Evolutionary conservation across 306 rosid genomes (phyloP).

Genomic region (Vigna nakashimae): DNA sequence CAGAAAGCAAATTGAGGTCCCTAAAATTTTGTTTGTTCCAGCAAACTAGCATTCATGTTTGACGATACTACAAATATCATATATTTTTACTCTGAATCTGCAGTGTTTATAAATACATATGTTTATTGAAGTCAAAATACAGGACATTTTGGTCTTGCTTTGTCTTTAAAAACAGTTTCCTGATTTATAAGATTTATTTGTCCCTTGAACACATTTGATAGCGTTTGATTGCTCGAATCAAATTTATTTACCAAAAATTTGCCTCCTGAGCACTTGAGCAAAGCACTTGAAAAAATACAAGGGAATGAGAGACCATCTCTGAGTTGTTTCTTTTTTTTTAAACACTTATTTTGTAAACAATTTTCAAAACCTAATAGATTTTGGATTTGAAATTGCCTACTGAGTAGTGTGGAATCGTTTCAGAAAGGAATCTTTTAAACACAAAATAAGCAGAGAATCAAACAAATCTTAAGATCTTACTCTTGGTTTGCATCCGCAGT

Average conservation of each 20-base stretch:
- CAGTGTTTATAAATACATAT: neutral
- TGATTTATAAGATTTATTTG: neutral
- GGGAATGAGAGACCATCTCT: neutral
- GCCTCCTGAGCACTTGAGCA: neutral
- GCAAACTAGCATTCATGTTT: neutral
- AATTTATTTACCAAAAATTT: neutral
- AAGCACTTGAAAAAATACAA: neutral
- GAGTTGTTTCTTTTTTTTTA: neutral
- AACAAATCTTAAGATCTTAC: neutral
- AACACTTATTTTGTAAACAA: neutral
- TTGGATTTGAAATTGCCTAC: neutral
- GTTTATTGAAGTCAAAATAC: neutral
- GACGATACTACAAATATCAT: neutral
- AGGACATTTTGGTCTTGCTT: neutral
- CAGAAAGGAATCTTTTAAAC: neutral
- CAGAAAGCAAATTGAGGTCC: constrained; percentile 9
- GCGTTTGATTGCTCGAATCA: neutral
- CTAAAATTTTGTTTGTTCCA: neutral
- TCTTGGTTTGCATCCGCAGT: constrained; percentile 52
- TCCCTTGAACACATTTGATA: neutral
- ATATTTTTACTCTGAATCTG: neutral
- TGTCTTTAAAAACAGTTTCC: neutral
- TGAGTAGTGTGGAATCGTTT: neutral
- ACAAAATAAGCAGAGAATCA: neutral
- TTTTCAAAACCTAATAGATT: neutral